Evolutionary conservation across 768 basidiomycete species (phyloP).

Genomic region (Phanerodontia chrysosporium): DNA sequence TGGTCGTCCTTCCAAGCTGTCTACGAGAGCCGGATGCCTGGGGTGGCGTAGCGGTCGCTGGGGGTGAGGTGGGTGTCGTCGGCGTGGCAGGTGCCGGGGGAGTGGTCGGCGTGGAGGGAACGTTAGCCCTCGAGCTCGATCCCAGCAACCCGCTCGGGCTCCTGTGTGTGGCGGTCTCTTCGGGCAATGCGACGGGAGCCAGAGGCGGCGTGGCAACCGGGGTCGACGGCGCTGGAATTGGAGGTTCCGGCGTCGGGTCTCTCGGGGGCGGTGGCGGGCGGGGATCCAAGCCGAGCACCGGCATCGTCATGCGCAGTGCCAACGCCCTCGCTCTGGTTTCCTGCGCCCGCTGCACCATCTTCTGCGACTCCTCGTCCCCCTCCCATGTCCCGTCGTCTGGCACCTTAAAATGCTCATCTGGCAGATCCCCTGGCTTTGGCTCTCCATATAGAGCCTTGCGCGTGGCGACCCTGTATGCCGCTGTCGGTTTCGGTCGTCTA

Average conservation of each 20-base stretch:
- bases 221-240: no score
- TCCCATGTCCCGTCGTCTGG: slow-evolving; percentile 22
- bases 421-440: slow-evolving; percentile 13
- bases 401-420: slow-evolving; percentile 22
- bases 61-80: not conserved
- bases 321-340: not conserved
- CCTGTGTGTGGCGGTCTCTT: not conserved
- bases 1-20: not conserved
- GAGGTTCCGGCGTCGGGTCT: not conserved
- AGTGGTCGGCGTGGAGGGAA: not conserved
- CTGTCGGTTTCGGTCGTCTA: slow-evolving; percentile 16
- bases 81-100: not conserved
- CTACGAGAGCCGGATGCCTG: not conserved
- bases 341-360: not conserved
- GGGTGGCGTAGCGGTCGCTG: not conserved
- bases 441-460: slow-evolving; percentile 12
- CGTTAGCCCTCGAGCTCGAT: not conserved
- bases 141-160: not conserved
- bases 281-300: not conserved
- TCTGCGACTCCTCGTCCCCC: slow-evolving; percentile 13
- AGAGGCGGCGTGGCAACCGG: not conserved
- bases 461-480: slow-evolving; percentile 18
- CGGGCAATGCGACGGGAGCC: not conserved
- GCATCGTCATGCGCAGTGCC: not conserved
- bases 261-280: not conserved